phyloP scores from a whole-genome alignment of 2,329 filamentous ascomycete species.

The Fusarium pseudograminearum region DNA sequence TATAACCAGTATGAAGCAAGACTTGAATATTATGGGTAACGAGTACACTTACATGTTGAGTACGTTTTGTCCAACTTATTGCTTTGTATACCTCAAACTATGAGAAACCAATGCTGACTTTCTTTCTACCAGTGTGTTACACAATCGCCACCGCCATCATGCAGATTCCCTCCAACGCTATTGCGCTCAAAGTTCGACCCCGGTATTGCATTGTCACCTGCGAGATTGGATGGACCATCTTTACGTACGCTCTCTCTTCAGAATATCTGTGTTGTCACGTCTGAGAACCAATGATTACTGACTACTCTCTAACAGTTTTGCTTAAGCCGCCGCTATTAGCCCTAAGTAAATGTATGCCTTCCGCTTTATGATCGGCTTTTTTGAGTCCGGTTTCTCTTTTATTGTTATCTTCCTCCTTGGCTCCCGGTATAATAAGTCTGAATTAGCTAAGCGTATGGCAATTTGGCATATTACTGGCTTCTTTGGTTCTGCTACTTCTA shows the following conservation, averaged over 20 bases:
- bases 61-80: no score
- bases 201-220: not conserved
- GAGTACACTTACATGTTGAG: no score
- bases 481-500: not conserved
- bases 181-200: not conserved
- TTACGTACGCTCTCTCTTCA: not conserved
- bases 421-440: conserved; percentile 22
- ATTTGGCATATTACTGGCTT: conserved; percentile 47
- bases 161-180: not conserved
- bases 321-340: not conserved
- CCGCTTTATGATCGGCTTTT: conserved; percentile 14
- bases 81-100: no score
- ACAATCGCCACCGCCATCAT: not conserved
- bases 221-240: not conserved
- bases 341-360: conserved; percentile 11
- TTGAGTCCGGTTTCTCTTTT: conserved; percentile 21
- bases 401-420: conserved; percentile 18
- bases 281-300: not conserved
- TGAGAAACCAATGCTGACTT: no score
- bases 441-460: conserved; percentile 19
- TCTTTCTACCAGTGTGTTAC: not conserved
- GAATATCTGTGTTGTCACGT: not conserved
- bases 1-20: no score
- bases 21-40: no score
- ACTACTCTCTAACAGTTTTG: not conserved